Conservation (phyloP, 2,329 filamentous ascomycete species). For the Coleophoma cylindrospora region DNA sequence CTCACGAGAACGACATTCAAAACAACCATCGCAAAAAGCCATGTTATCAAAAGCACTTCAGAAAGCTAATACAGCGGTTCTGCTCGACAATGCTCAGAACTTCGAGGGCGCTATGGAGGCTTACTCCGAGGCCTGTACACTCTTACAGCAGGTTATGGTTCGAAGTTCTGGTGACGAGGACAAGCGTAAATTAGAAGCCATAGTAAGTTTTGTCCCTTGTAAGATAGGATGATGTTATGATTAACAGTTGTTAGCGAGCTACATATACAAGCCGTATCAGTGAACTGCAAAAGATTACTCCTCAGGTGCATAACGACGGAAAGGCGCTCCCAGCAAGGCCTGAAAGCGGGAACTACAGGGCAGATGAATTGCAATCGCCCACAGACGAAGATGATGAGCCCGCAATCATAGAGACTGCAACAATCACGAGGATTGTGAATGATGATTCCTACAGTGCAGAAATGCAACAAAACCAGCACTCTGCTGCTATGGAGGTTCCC, state of each 20-base stretch:
- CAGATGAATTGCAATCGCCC: slow-evolving; percentile 27
- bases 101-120: slow-evolving; percentile 87
- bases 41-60: slow-evolving; percentile 96
- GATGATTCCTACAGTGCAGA: slow-evolving; percentile 23
- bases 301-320: slow-evolving; percentile 47
- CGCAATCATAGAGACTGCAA: slow-evolving; percentile 46
- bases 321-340: slow-evolving; percentile 74
- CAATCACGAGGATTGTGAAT: slow-evolving; percentile 44
- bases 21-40: slow-evolving; percentile 74
- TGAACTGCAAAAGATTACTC: slow-evolving; percentile 71
- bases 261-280: slow-evolving; percentile 89
- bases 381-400: slow-evolving; percentile 37
- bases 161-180: slow-evolving; percentile 84
- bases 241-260: slow-evolving; percentile 53
- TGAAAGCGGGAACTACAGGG: slow-evolving; percentile 54
- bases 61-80: slow-evolving; percentile 92
- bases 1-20: slow-evolving; percentile 24
- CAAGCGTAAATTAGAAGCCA: slow-evolving; percentile 83
- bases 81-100: slow-evolving; percentile 94
- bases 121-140: slow-evolving; percentile 83
- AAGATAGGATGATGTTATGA: neutral
- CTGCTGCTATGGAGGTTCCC: slow-evolving; percentile 22
- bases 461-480: slow-evolving; percentile 14
- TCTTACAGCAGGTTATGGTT: slow-evolving; percentile 82
- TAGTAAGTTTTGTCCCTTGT: slow-evolving; percentile 55